These are phyloP conservation scores for Hippophae gyantsensis DNA, from an alignment of 306 rosid genomes.

Conservation along the genomic window DNA sequence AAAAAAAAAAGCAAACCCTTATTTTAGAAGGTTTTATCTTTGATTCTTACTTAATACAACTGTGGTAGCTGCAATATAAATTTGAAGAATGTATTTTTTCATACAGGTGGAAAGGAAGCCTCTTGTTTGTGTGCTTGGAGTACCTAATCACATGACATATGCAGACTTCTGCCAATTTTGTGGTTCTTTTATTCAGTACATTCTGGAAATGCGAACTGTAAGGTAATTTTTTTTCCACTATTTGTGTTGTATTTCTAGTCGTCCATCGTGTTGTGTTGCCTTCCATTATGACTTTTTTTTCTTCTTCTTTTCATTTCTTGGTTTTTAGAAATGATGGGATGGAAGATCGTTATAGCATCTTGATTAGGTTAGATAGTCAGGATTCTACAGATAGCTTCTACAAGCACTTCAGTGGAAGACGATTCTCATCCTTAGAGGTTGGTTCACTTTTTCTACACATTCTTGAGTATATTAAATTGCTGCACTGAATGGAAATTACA, in stretches of 20 bases:
- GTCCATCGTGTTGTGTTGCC: neutral
- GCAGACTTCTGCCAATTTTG: constrained; percentile 92
- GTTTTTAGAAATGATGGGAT: constrained; percentile 55
- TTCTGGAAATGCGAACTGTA: constrained; percentile 87
- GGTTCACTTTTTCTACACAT: neutral
- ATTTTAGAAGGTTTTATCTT: neutral
- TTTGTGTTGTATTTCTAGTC: neutral
- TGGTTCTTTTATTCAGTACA: constrained; percentile 71
- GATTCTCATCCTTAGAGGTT: constrained; percentile 88
- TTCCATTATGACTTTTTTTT: neutral
- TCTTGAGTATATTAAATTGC: too few species aligned
- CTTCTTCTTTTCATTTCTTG: constrained; percentile 1
- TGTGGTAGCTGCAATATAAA: neutral
- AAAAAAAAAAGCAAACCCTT: neutral
- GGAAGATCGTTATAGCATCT: constrained; percentile 73
- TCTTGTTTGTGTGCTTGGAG: constrained; percentile 73
- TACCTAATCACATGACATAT: constrained; percentile 93
- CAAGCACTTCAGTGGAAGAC: constrained; percentile 56
- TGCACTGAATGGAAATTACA: neutral
- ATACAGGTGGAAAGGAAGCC: constrained; percentile 70
- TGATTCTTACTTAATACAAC: neutral
- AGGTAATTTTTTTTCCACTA: constrained; percentile 27
- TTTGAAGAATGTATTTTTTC: neutral
- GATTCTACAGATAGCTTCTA: constrained; percentile 63
- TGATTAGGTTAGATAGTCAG: constrained; percentile 69